These are phyloP conservation scores for Penicillium steckii DNA, from an alignment of 495 filamentous ascomycete genomes.

Conservation along the genomic window DNA sequence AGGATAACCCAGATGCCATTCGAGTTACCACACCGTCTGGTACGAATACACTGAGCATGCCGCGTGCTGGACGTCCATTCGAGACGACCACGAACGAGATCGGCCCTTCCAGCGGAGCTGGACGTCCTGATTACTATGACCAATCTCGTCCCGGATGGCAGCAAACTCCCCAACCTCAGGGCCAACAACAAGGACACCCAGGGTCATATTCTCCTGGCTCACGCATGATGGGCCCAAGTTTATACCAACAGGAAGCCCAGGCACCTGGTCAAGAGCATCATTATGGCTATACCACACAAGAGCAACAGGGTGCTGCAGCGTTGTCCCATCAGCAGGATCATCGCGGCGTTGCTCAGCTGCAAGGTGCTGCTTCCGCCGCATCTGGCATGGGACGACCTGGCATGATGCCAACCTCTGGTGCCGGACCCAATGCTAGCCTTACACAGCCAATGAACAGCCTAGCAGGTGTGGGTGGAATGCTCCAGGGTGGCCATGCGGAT, in stretches of 20 bases:
- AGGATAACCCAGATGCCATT: constrained; percentile 91
- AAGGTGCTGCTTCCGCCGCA: constrained; percentile 70
- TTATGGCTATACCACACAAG: constrained; percentile 47
- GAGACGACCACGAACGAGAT: constrained; percentile 39
- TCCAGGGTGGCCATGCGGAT: constrained; percentile 55
- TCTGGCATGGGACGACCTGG: constrained; percentile 43
- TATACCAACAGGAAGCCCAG: constrained; percentile 41
- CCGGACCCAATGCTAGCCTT: constrained; percentile 45
- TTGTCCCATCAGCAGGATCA: constrained; percentile 76
- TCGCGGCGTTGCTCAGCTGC: constrained; percentile 74
- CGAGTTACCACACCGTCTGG: constrained; percentile 96
- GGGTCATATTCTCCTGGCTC: constrained; percentile 47
- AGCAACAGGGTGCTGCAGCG: constrained; percentile 49
- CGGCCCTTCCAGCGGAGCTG: constrained; percentile 32
- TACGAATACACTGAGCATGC: constrained; percentile 61
- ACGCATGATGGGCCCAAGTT: constrained; percentile 38
- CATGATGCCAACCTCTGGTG: constrained; percentile 45
- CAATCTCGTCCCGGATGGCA: constrained; percentile 49
- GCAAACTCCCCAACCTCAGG: constrained; percentile 40
- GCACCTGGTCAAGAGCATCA: constrained; percentile 42
- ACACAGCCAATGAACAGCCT: constrained; percentile 48
- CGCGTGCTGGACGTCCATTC: constrained; percentile 48
- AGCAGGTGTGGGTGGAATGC: constrained; percentile 46
- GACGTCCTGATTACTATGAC: constrained; percentile 46
- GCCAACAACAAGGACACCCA: constrained; percentile 37